A percentile compares a stretch with the other conserved stretches of the same genome.
Conservation (phyloP, 208 protist species). For the Plasmodiophora brassicae region DNA sequence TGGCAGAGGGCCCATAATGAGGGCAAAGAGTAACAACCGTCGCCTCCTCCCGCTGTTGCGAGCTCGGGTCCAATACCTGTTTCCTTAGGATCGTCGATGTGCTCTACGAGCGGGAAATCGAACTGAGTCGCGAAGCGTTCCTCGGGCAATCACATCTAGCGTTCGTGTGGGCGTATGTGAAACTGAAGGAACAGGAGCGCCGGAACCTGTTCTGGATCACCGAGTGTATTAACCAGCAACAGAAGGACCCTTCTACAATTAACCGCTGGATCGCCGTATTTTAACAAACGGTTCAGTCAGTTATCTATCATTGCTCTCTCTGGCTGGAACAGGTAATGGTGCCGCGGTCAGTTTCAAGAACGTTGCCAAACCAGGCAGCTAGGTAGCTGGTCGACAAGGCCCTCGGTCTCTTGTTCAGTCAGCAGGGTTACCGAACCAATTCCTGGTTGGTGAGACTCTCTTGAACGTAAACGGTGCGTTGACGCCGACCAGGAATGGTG, state of each 20-base stretch:
- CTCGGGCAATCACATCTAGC: slow-evolving; percentile 35
- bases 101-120: slow-evolving; percentile 44
- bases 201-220: slow-evolving; percentile 57
- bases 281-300: too few relatives aligned
- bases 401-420: too few relatives aligned
- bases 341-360: too few relatives aligned
- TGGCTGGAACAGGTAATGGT: too few relatives aligned
- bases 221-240: slow-evolving; percentile 50
- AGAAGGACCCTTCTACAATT: slow-evolving; percentile 19
- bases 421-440: too few relatives aligned
- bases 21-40: slow-evolving; percentile 1
- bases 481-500: too few relatives aligned
- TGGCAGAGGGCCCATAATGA: slow-evolving; percentile 9
- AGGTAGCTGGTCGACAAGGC: too few relatives aligned
- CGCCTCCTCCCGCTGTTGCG: background rate
- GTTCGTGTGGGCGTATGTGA: slow-evolving; percentile 50
- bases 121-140: slow-evolving; percentile 38
- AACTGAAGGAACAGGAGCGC: slow-evolving; percentile 56
- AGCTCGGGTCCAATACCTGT: background rate
- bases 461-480: too few relatives aligned
- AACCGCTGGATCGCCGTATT: background rate
- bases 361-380: too few relatives aligned
- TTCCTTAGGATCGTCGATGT: slow-evolving; percentile 33
- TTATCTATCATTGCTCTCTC: too few relatives aligned
- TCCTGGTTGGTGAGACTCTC: too few relatives aligned